Conservation (phyloP, 306 rosid genomes). For the Vigna angularis region DNA sequence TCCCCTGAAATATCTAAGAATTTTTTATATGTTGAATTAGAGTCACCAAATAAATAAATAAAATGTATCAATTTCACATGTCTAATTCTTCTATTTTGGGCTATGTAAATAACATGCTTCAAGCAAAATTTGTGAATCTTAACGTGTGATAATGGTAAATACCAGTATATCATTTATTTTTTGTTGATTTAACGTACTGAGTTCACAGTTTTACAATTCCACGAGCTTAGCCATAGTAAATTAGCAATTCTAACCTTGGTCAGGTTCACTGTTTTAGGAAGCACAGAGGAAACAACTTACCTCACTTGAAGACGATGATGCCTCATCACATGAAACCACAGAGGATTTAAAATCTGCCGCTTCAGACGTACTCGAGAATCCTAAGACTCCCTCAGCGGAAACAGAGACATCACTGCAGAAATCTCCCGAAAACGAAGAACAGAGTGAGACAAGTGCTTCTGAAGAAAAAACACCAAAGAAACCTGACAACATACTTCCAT, state of each 20-base stretch:
- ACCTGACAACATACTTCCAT: constrained; percentile 83
- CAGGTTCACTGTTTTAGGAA: constrained; percentile 58
- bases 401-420: constrained; percentile 61
- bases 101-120: background rate
- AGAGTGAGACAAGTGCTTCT: constrained; percentile 60
- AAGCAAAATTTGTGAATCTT: background rate
- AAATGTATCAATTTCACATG: background rate
- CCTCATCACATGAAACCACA: constrained; percentile 47
- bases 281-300: constrained; percentile 53
- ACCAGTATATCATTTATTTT: background rate
- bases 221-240: background rate
- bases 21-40: background rate
- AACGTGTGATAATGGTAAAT: constrained; percentile 18
- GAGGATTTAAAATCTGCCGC: constrained; percentile 59
- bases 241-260: constrained; percentile 39
- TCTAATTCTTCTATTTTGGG: background rate
- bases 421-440: constrained; percentile 66
- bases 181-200: background rate
- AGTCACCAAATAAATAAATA: background rate
- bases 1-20: constrained; percentile 6
- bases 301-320: constrained; percentile 48
- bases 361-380: constrained; percentile 57
- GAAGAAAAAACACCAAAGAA: constrained; percentile 73
- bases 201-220: constrained; percentile 26
- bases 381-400: constrained; percentile 67